Conservation (phyloP, 2,329 filamentous ascomycete species). For the Calonectria crousiana region DNA sequence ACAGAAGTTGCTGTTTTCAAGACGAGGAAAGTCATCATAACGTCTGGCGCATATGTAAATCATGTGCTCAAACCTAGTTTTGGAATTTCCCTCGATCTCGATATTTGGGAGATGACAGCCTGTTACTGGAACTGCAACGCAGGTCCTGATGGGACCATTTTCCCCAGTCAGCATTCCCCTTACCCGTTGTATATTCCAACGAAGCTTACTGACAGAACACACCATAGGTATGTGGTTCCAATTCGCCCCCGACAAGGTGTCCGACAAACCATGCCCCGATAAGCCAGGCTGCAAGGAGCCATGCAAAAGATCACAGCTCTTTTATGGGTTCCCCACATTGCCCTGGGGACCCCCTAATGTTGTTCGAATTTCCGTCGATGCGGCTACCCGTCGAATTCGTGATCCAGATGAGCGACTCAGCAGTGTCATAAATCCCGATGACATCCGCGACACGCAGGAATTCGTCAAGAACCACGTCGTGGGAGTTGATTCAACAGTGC, state of each 20-base stretch:
- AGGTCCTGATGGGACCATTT: constrained; percentile 16
- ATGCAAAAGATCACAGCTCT: constrained; percentile 10
- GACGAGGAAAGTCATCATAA: constrained; percentile 18
- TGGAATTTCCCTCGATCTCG: constrained; percentile 17
- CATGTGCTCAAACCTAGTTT: constrained; percentile 18
- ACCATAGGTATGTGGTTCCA: constrained; percentile 20
- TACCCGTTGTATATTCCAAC: background rate
- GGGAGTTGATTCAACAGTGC: constrained; percentile 13
- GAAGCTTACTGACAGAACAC: background rate
- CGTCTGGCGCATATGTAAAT: constrained; percentile 11
- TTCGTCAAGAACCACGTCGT: constrained; percentile 8
- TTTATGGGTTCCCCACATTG: constrained; percentile 23
- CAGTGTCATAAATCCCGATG: background rate
- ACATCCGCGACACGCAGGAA: constrained; percentile 16
- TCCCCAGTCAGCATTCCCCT: constrained; percentile 18
- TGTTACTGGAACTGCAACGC: constrained; percentile 18
- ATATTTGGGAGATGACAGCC: constrained; percentile 25
- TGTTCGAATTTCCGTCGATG: constrained; percentile 18
- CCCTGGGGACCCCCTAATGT: constrained; percentile 24
- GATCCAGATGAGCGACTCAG: background rate
- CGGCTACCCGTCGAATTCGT: background rate
- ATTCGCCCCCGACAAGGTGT: background rate
- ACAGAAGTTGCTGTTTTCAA: background rate
- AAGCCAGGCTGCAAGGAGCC: background rate
- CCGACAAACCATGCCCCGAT: background rate